Percentiles rank a stretch among this genome's conserved stretches.
Evolutionary conservation across 768 basidiomycete species (phyloP).

Genomic region (Cystofilobasidium macerans): DNA sequence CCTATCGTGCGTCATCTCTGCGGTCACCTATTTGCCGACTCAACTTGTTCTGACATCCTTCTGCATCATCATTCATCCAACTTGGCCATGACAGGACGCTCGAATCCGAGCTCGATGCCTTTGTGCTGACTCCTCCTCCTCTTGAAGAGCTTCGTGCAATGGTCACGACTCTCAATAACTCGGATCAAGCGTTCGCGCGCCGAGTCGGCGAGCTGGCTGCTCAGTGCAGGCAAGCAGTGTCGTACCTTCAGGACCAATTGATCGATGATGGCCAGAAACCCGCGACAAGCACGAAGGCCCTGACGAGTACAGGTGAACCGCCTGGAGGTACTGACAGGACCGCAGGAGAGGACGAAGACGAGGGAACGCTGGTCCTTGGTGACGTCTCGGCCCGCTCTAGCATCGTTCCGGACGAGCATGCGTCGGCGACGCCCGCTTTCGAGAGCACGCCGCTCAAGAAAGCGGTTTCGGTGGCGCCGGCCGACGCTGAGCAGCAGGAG

Average conservation of each 20-base stretch:
- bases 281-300: neutral
- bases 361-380: neutral
- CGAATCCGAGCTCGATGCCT: neutral
- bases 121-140: neutral
- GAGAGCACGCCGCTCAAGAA: conserved; percentile 4
- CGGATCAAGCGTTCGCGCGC: neutral
- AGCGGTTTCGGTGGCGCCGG: neutral
- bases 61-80: neutral
- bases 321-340: too few relatives aligned
- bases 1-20: neutral
- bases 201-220: neutral
- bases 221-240: neutral
- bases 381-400: neutral
- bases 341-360: neutral
- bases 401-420: neutral
- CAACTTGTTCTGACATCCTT: neutral
- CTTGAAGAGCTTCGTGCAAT: neutral
- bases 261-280: neutral
- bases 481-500: neutral
- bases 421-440: neutral
- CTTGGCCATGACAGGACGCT: neutral
- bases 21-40: neutral
- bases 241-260: conserved; percentile 5
- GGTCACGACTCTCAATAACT: neutral
- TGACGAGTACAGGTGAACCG: too few relatives aligned